phyloP scores from a whole-genome alignment of 257 asterid species.

The Eucommia ulmoides region DNA sequence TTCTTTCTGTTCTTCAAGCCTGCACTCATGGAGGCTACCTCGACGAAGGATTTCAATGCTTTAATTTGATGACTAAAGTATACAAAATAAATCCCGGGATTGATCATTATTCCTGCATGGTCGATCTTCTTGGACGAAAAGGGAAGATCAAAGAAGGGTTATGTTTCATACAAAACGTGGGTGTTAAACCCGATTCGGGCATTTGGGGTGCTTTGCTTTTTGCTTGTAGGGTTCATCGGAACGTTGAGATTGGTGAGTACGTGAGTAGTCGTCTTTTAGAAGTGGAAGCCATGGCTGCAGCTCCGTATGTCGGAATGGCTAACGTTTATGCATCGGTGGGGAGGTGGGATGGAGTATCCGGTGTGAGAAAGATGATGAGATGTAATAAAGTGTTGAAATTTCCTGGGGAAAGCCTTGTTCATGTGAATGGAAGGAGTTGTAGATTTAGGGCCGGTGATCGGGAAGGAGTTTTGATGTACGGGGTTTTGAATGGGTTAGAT shows the following conservation, averaged over 20 bases:
- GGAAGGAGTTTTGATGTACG: slow-evolving; percentile 22
- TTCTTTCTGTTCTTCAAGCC: slow-evolving; percentile 64
- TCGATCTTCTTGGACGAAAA: slow-evolving; percentile 48
- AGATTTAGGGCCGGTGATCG: slow-evolving; percentile 55
- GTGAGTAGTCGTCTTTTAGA: slow-evolving; percentile 35
- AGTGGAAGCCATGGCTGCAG: slow-evolving; percentile 45
- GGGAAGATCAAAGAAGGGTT: slow-evolving; percentile 53
- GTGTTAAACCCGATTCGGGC: slow-evolving; percentile 47
- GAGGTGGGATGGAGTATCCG: slow-evolving; percentile 46
- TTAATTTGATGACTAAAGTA: slow-evolving; percentile 27
- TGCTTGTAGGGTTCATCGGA: slow-evolving; percentile 48
- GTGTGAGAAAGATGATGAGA: slow-evolving; percentile 31
- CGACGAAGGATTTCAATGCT: slow-evolving; percentile 34
- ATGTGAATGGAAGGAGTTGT: slow-evolving; percentile 32
- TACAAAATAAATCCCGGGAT: slow-evolving; percentile 26
- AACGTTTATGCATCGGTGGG: slow-evolving; percentile 46
- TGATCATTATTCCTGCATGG: slow-evolving; percentile 54
- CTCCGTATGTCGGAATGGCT: slow-evolving; percentile 69
- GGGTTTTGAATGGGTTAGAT: slow-evolving; percentile 24
- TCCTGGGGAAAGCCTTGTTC: slow-evolving; percentile 50
- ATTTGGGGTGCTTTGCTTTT: slow-evolving; percentile 57
- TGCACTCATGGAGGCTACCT: slow-evolving; percentile 61
- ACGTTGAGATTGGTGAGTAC: slow-evolving; percentile 37
- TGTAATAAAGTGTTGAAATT: slow-evolving; percentile 32
- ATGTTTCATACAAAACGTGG: slow-evolving; percentile 36